Percentiles rank a stretch among this genome's conserved stretches.
Evolutionary conservation across 305 asterid genomes (phyloP).

Genomic region (Solanum hybrid): DNA sequence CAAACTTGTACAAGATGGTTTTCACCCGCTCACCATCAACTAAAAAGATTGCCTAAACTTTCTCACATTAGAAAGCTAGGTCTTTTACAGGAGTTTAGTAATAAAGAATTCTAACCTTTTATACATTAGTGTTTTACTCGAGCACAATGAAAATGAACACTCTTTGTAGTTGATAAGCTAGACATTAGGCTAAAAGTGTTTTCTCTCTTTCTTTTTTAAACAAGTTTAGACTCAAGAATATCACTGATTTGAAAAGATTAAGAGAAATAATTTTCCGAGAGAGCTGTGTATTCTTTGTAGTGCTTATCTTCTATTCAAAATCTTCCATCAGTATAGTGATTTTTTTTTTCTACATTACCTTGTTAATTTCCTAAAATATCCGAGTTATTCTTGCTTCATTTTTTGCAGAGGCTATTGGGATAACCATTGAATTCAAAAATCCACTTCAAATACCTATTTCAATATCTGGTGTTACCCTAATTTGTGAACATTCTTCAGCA

Average conservation of each 20-base stretch:
- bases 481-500: constrained; percentile 60
- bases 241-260: neutral
- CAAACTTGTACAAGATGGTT: neutral
- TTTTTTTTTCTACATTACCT: constrained; percentile 5
- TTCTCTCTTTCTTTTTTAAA: neutral
- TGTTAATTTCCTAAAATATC: constrained; percentile 11
- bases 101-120: neutral
- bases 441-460: constrained; percentile 94
- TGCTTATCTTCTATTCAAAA: neutral
- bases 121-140: neutral
- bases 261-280: neutral
- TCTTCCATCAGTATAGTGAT: neutral
- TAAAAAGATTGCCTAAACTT: neutral
- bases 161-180: neutral
- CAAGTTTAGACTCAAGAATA: neutral
- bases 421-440: constrained; percentile 68
- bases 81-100: neutral
- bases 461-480: constrained; percentile 60
- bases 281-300: neutral
- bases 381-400: constrained; percentile 12
- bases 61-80: neutral
- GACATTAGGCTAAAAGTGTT: neutral
- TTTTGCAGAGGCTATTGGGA: constrained; percentile 75
- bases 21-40: neutral
- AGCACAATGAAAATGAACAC: neutral